Conservation (phyloP, 495 filamentous ascomycete species). For the Talaromyces nanjingensis region DNA sequence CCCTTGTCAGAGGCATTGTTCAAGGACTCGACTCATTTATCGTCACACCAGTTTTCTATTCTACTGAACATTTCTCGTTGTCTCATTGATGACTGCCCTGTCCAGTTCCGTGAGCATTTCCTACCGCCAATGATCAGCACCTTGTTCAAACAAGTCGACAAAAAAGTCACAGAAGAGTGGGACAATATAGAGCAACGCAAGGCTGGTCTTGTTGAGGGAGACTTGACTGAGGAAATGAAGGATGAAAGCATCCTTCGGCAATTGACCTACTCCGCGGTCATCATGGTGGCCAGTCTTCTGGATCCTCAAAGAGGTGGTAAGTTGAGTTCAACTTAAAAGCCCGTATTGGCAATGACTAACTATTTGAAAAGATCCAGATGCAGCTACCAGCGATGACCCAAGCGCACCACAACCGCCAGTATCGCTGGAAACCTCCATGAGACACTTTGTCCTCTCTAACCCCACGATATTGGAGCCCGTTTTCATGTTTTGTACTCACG, state of each 20-base stretch:
- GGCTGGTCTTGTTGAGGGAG: slow-evolving; percentile 55
- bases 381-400: slow-evolving; percentile 31
- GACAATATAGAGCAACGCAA: slow-evolving; percentile 55
- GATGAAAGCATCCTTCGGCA: slow-evolving; percentile 94
- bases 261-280: slow-evolving; percentile 82
- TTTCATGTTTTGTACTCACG: slow-evolving; percentile 85
- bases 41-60: slow-evolving; percentile 86
- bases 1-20: slow-evolving; percentile 82
- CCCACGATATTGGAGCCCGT: slow-evolving; percentile 77
- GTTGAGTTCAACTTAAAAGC: not conserved
- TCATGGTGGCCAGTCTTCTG: slow-evolving; percentile 80
- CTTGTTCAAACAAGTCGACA: slow-evolving; percentile 79
- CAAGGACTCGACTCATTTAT: slow-evolving; percentile 73
- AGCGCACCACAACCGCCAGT: slow-evolving; percentile 29
- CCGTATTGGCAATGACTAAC: no score
- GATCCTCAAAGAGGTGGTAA: slow-evolving; percentile 59
- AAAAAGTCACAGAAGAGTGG: slow-evolving; percentile 84
- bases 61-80: slow-evolving; percentile 79
- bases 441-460: slow-evolving; percentile 74
- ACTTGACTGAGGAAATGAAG: slow-evolving; percentile 94
- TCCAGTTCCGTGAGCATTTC: slow-evolving; percentile 68
- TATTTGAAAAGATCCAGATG: slow-evolving; percentile 24
- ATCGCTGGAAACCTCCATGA: slow-evolving; percentile 44
- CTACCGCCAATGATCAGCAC: slow-evolving; percentile 76
- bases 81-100: slow-evolving; percentile 85